Evolutionary conservation across 2,329 filamentous ascomycete genomes (phyloP), one percentile per base, ranked within the genome.

Genomic region (Phaeomoniella chlamydospora): DNA sequence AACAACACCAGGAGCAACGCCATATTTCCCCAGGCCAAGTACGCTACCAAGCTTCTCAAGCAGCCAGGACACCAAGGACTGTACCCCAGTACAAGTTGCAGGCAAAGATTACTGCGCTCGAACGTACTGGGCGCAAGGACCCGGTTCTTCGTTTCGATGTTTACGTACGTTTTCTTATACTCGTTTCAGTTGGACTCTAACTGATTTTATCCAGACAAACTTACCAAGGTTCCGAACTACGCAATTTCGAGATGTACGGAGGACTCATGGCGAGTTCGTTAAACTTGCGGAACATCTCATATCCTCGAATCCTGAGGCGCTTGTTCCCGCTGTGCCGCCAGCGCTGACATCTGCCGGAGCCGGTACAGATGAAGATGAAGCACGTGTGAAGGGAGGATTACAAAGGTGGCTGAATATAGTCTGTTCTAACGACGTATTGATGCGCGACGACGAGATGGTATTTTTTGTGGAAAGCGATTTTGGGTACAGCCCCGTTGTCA

Each of bases 381-480:
- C 68, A 15, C 74, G 90, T 11, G 82, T 96, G 42, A 96, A 96
- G 61, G 75, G 77, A 1, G 72, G 84, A 5, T 73, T 98, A 64
- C 90, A 98, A 60, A 72, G 86, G 53, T 98, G 90, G 90, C 70
- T 98, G 49, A 94, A 93, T 57, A 82, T 83, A 40, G 80, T 98
- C 14, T 93, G 90, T 61, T 74, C 74, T 50, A 96, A 90, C 48
- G 87, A 96, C 22, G 77, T 92, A 1, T 72, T 98, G 5, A 93
- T 94, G 67, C 76, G 81, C 42, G 90, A 98, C 54, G 88, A 96
- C 43, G 90, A 98, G 61, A 88, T 96, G 76, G 76, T 94, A 4
- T 77, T 96, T 41, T 98, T 98, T 50, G 86, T 98, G n/a, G 90
- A 98, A 61, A 94, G 85, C 53, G 90, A 98, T 56, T 96, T 94